Conservation (phyloP, 2,329 filamentous ascomycete genomes). For the Cladosporium phlei region DNA sequence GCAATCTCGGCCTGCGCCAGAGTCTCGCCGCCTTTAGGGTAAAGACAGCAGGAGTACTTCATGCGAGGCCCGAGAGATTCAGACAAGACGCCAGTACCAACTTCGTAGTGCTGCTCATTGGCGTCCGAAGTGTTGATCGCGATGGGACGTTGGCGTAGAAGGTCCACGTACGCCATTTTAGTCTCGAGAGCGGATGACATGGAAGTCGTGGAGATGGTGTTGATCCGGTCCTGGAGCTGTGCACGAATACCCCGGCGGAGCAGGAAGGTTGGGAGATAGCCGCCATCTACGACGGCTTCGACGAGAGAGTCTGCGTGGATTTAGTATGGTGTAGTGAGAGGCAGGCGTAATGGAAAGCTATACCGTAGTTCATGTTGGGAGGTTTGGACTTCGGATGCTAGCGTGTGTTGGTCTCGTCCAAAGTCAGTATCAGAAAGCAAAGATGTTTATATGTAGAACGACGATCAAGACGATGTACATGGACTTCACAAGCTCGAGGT, state of each 20-base stretch:
- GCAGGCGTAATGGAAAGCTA: too few species aligned
- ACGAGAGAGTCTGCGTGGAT: constrained; percentile 29
- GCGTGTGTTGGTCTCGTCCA: too few species aligned
- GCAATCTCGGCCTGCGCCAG: constrained; percentile 61
- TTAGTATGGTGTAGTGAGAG: neutral
- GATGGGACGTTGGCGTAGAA: constrained; percentile 57
- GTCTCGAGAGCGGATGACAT: constrained; percentile 50
- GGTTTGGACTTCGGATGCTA: too few species aligned
- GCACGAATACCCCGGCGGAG: constrained; percentile 62
- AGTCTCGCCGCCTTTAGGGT: constrained; percentile 58
- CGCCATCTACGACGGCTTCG: constrained; percentile 60
- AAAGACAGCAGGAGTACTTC: constrained; percentile 68
- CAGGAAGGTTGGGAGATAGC: constrained; percentile 56
- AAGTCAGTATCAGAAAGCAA: too few species aligned
- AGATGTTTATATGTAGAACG: too few species aligned
- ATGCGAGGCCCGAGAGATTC: constrained; percentile 62
- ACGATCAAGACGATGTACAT: too few species aligned
- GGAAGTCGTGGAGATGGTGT: constrained; percentile 51
- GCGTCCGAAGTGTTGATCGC: constrained; percentile 63
- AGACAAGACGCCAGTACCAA: constrained; percentile 59
- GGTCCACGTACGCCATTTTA: constrained; percentile 61
- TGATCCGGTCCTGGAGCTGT: constrained; percentile 59
- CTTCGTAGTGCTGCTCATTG: constrained; percentile 69
- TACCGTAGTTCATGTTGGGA: constrained; percentile 11
- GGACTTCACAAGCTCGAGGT: too few species aligned